These are phyloP conservation scores for Pseudogymnoascus sp. DNA, from an alignment of 2,329 filamentous ascomycete species.

Conservation along the genomic window DNA sequence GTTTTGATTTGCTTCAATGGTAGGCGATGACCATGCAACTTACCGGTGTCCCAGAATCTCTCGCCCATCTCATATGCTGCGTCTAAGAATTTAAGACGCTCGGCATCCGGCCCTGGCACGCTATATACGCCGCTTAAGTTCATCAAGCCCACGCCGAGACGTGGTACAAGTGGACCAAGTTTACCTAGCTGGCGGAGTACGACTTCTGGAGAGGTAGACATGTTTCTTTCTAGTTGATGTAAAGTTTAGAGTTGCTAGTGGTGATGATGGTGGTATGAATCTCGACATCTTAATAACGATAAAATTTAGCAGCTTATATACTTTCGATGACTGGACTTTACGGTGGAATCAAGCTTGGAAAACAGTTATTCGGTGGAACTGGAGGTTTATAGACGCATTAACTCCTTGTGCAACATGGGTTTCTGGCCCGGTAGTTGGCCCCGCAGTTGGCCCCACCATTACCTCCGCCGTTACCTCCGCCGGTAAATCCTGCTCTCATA, in stretches of 20 bases:
- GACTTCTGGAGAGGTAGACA: background rate
- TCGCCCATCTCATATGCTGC: constrained; percentile 30
- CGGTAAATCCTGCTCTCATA: background rate
- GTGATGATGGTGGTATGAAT: background rate
- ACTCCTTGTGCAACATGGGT: background rate
- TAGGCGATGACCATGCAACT: background rate
- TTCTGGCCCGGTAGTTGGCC: background rate
- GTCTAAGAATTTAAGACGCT: background rate
- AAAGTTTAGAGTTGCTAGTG: background rate
- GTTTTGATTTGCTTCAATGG: background rate
- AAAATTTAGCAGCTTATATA: background rate
- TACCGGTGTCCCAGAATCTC: background rate
- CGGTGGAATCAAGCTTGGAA: background rate
- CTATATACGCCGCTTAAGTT: background rate
- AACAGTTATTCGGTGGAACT: background rate
- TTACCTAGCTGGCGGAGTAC: background rate
- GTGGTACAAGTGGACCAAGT: background rate
- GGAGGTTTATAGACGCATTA: background rate
- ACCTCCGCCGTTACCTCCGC: background rate
- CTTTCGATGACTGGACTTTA: background rate
- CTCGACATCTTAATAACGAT: background rate
- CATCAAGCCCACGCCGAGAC: background rate
- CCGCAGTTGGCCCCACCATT: background rate
- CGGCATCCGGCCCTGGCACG: background rate
- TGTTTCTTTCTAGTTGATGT: background rate